Percentiles rank a stretch among this genome's conserved stretches.
Conservation (phyloP, 805 yeast species). For the Cyberlindnera bimundalis region DNA sequence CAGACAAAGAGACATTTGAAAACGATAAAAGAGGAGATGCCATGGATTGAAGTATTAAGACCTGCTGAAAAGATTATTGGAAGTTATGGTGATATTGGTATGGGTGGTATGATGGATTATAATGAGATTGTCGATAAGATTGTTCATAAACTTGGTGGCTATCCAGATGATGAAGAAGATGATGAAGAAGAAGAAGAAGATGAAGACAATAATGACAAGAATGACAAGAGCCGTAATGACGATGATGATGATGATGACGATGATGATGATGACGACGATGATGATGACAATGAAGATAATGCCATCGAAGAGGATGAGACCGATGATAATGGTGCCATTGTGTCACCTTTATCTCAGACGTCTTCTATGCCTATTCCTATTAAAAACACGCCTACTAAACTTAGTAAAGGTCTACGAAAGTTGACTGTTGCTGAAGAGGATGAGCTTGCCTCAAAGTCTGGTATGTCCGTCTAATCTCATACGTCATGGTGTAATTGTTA, state of each 20-base stretch:
- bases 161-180: slow-evolving; percentile 53
- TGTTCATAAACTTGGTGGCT: slow-evolving; percentile 64
- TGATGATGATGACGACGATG: slow-evolving; percentile 19
- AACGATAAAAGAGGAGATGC: slow-evolving; percentile 82
- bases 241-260: slow-evolving; percentile 17
- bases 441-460: slow-evolving; percentile 7
- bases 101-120: slow-evolving; percentile 99
- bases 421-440: slow-evolving; percentile 27
- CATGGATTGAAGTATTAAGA: slow-evolving; percentile 88
- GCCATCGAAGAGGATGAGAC: slow-evolving; percentile 15
- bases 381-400: slow-evolving; percentile 9
- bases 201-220: slow-evolving; percentile 38
- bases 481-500: too few relatives aligned
- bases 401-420: slow-evolving; percentile 26
- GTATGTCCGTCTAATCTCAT: slow-evolving; percentile 10
- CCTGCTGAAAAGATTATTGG: slow-evolving; percentile 95
- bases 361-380: neutral
- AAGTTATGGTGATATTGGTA: slow-evolving; percentile 95
- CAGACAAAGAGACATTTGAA: slow-evolving; percentile 81
- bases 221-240: slow-evolving; percentile 17
- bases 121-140: slow-evolving; percentile 87
- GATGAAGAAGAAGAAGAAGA: slow-evolving; percentile 45
- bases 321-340: slow-evolving; percentile 14
- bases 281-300: slow-evolving; percentile 15
- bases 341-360: neutral